Conservation (phyloP, 202 grass and related monocot species). For the Panicum hallii region DNA sequence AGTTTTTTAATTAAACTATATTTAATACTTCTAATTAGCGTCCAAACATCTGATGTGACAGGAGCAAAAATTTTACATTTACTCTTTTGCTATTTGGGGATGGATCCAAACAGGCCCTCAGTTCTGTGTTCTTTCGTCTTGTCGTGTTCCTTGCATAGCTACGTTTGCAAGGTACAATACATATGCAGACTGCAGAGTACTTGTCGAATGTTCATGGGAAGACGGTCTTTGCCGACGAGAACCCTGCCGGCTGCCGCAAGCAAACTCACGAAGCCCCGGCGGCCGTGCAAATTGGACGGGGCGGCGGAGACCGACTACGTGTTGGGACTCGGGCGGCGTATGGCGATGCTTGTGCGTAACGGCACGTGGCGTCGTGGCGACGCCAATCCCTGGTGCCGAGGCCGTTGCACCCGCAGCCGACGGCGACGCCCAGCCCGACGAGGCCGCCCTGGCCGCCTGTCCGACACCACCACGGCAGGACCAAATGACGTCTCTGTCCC, state of each 20-base stretch:
- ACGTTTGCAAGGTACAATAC: neutral
- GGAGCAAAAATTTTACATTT: too few relatives aligned
- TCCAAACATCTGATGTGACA: too few relatives aligned
- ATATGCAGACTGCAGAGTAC: neutral
- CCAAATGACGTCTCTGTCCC: conserved; percentile 18
- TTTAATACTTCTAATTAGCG: too few relatives aligned
- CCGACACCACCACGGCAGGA: neutral
- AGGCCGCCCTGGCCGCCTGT: neutral
- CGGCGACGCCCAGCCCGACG: conserved; percentile 39
- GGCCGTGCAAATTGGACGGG: neutral
- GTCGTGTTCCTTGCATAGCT: neutral
- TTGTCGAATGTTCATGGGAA: neutral
- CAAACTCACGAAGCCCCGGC: neutral
- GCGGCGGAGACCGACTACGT: conserved; percentile 1
- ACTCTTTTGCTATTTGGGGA: too few relatives aligned
- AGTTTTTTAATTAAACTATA: too few relatives aligned
- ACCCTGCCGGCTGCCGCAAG: conserved; percentile 12
- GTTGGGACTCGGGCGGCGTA: neutral
- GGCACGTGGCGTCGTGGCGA: conserved; percentile 48
- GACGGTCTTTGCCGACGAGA: conserved; percentile 17
- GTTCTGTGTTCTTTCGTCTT: neutral
- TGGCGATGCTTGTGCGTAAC: conserved; percentile 57
- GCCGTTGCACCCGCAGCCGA: conserved; percentile 54
- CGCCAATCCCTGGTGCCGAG: conserved; percentile 42
- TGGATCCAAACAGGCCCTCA: too few relatives aligned